A percentile compares a stretch with the other conserved stretches of the same genome.
Conservation (phyloP, 2,329 filamentous ascomycete species). For the Beauveria varroae region DNA sequence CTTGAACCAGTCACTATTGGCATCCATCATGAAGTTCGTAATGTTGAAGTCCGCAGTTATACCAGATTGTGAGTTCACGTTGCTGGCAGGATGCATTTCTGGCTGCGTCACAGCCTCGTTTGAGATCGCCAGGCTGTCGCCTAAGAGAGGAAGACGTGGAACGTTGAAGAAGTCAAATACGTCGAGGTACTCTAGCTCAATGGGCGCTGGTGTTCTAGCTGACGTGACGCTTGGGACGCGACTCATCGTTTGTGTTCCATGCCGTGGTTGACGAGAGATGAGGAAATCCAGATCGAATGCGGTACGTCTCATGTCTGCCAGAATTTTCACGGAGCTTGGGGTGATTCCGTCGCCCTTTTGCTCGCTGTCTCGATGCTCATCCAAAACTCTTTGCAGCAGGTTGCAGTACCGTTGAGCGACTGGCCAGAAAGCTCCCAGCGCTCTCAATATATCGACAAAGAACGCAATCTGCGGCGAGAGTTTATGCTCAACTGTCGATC, state of each 20-base stretch:
- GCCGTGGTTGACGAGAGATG: conserved; percentile 70
- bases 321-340: conserved; percentile 75
- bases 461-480: conserved; percentile 72
- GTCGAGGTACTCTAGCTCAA: conserved; percentile 84
- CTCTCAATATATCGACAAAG: conserved; percentile 72
- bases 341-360: conserved; percentile 66
- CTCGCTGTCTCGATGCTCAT: conserved; percentile 77
- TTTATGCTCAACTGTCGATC: conserved; percentile 79
- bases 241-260: conserved; percentile 31
- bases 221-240: conserved; percentile 49
- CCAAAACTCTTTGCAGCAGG: conserved; percentile 73
- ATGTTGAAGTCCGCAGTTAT: conserved; percentile 62
- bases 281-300: conserved; percentile 87
- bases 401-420: conserved; percentile 76
- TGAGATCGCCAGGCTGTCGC: conserved; percentile 16
- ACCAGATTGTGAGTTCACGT: conserved; percentile 20
- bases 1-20: conserved; percentile 66
- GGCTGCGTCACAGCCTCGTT: conserved; percentile 15
- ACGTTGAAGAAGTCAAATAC: conserved; percentile 96
- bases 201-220: conserved; percentile 62
- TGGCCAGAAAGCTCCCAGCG: conserved; percentile 78
- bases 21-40: conserved; percentile 70
- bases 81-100: conserved; percentile 22
- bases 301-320: conserved; percentile 85
- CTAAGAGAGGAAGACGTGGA: conserved; percentile 54